Evolutionary conservation across 2,329 filamentous ascomycete species (phyloP), one percentile per base, ranked within the genome.

Genomic region (Ophiobolus disseminans): DNA sequence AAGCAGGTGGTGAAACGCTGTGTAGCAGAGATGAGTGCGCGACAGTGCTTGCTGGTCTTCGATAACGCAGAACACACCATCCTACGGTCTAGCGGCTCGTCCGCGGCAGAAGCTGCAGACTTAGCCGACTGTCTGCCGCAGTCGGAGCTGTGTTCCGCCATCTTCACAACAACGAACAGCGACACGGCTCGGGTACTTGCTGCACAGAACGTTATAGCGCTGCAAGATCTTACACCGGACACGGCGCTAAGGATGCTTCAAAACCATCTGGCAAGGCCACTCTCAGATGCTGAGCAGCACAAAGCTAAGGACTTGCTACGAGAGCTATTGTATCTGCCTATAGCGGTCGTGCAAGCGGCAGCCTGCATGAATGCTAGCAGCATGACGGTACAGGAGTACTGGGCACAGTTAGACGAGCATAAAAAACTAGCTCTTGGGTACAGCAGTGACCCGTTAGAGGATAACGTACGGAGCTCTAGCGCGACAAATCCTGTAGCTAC

Each of bases 401-500:
- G 13, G 48, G 23, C 37, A 45, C 48, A 47, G 17, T 34, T 61
- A 26, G 40, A 4, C 13, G 17, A 31, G 21, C 34, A 56, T 3
- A 62, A 75, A 5, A n/a, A 74, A 13, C 58, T 74, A 9, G 46
- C 58, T 5, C 50, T 72, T 4, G 53, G 60, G 14, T 36, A 76
- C 1, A 57, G 77, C 19, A 73, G 63, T 41, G 49, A 57, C 36
- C 66, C 73, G 10, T 74, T 76, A 21, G 53, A 57, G 4, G 72
- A 73, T 43, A 54, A 62, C 1, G 61, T 25, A 39, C 44, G 35
- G 20, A 37, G 35, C 7, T 43, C n/a, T 30, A 45, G 2, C 63
- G 68, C 21, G 73, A 76, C 68, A 34, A 69, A 74, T 20, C 63
- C 75, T 1, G 60, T 78, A 2, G 72, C 72, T 5, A 68, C 65